These are phyloP conservation scores for Lasiodiplodia citricola DNA, from an alignment of 2,329 filamentous ascomycete species.

Conservation along the genomic window DNA sequence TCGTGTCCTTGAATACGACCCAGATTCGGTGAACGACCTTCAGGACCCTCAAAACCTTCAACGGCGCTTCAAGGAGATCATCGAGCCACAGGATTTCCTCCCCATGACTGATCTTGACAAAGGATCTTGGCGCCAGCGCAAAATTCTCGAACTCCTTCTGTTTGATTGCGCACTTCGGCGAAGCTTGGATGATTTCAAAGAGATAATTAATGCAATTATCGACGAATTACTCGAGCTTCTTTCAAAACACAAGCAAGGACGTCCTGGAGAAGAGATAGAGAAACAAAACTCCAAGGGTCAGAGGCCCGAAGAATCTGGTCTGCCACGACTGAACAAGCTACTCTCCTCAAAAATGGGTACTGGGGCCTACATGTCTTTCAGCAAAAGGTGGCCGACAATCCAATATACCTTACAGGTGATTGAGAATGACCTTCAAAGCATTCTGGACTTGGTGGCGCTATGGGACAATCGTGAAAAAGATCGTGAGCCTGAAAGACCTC, in stretches of 20 bases:
- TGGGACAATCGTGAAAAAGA: conserved; percentile 37
- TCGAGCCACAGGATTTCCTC: too few relatives aligned
- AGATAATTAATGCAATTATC: too few relatives aligned
- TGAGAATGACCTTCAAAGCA: conserved; percentile 30
- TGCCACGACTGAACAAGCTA: too few relatives aligned
- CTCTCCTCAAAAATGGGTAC: conserved; percentile 1
- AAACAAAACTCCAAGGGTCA: too few relatives aligned
- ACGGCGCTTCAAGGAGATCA: too few relatives aligned
- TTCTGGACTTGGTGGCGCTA: conserved; percentile 31
- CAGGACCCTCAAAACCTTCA: not conserved
- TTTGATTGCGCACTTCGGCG: conserved; percentile 26
- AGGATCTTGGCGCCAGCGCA: conserved; percentile 34
- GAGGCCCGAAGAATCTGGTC: too few relatives aligned
- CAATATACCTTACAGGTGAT: conserved; percentile 32
- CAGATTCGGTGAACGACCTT: not conserved
- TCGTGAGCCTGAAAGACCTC: conserved; percentile 35
- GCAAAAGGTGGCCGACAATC: conserved; percentile 29
- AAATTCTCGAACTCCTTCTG: conserved; percentile 37
- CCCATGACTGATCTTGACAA: too few relatives aligned
- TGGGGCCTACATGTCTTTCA: conserved; percentile 9
- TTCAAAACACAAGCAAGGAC: too few relatives aligned
- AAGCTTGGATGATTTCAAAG: too few relatives aligned
- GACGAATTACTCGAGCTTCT: too few relatives aligned
- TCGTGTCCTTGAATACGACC: conserved; percentile 32
- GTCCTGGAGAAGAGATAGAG: too few relatives aligned